A percentile compares a stretch with the other conserved stretches of the same genome.
Conservation (phyloP, 2,329 filamentous ascomycete species). For the Beauveria bassiana region DNA sequence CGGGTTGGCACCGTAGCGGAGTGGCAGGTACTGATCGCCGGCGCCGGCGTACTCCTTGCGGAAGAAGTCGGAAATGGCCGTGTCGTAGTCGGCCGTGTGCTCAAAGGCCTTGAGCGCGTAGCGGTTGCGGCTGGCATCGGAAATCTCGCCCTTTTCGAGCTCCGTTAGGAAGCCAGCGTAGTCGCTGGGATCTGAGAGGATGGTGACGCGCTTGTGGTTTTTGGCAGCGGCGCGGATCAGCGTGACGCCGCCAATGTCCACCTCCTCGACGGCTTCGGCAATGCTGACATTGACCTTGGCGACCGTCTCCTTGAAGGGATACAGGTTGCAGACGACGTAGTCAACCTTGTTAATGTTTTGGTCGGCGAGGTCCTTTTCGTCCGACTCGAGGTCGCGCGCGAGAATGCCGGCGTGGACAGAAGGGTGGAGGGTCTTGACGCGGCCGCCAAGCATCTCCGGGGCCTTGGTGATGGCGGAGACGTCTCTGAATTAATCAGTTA, state of each 20-base stretch:
- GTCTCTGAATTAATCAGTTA: slow-evolving; percentile 52
- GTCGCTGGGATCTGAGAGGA: slow-evolving; percentile 87
- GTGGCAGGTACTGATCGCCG: slow-evolving; percentile 71
- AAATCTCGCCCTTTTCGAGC: slow-evolving; percentile 78
- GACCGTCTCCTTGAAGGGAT: slow-evolving; percentile 98
- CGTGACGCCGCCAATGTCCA: slow-evolving; percentile 96
- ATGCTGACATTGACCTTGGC: slow-evolving; percentile 96
- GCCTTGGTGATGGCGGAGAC: slow-evolving; percentile 95
- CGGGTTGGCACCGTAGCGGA: slow-evolving; percentile 94
- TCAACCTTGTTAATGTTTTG: slow-evolving; percentile 94
- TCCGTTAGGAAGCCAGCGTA: slow-evolving; percentile 92
- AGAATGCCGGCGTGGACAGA: slow-evolving; percentile 88
- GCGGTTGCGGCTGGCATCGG: slow-evolving; percentile 73
- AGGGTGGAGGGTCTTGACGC: slow-evolving; percentile 87
- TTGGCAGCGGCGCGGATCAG: slow-evolving; percentile 94
- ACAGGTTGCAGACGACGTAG: slow-evolving; percentile 96
- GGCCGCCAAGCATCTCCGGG: slow-evolving; percentile 89
- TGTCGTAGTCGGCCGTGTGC: slow-evolving; percentile 95
- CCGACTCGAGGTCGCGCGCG: slow-evolving; percentile 85
- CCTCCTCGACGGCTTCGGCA: slow-evolving; percentile 94
- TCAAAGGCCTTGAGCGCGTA: slow-evolving; percentile 98
- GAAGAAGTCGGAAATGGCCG: slow-evolving; percentile 93
- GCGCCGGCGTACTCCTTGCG: slow-evolving; percentile 89
- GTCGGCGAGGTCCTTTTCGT: slow-evolving; percentile 93
- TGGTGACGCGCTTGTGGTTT: slow-evolving; percentile 93